These are phyloP conservation scores for Microcyclospora pomicola DNA, from an alignment of 2,329 filamentous ascomycete species.

Conservation along the genomic window DNA sequence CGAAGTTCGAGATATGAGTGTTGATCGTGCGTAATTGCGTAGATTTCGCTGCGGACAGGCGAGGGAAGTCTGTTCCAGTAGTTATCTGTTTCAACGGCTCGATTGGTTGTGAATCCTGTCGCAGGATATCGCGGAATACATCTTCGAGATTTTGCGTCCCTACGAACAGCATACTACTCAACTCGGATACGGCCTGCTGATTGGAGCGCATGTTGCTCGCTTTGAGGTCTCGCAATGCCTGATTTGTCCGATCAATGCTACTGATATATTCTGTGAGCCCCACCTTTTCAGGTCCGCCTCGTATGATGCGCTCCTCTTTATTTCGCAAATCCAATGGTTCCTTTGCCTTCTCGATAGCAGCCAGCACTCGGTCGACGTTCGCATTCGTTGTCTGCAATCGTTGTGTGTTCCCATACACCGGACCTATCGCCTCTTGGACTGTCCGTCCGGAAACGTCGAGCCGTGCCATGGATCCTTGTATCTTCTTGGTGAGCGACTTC, in stretches of 20 bases:
- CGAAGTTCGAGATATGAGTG: slow-evolving; percentile 27
- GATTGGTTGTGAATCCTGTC: slow-evolving; percentile 63
- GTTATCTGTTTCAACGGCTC: slow-evolving; percentile 89
- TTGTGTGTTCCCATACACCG: slow-evolving; percentile 84
- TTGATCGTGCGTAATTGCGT: slow-evolving; percentile 69
- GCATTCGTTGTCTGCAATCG: slow-evolving; percentile 73
- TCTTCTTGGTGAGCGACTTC: slow-evolving; percentile 85
- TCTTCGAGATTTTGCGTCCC: slow-evolving; percentile 75
- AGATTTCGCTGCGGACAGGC: slow-evolving; percentile 61
- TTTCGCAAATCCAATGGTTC: slow-evolving; percentile 88
- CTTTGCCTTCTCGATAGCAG: slow-evolving; percentile 75
- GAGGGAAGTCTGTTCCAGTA: slow-evolving; percentile 63
- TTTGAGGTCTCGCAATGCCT: slow-evolving; percentile 71
- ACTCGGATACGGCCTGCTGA: slow-evolving; percentile 71
- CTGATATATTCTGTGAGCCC: slow-evolving; percentile 75
- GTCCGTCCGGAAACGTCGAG: slow-evolving; percentile 81
- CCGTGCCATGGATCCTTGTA: slow-evolving; percentile 71
- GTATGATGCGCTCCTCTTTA: slow-evolving; percentile 81
- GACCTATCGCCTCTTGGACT: slow-evolving; percentile 81
- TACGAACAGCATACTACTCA: slow-evolving; percentile 60
- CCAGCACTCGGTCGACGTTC: slow-evolving; percentile 77
- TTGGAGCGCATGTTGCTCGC: slow-evolving; percentile 86
- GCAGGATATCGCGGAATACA: slow-evolving; percentile 65
- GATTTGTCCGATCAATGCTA: slow-evolving; percentile 77
- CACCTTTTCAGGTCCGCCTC: slow-evolving; percentile 59